Evolutionary conservation across 306 rosid genomes (phyloP), one percentile per base, ranked within the genome.

Genomic region (Inga oerstediana): DNA sequence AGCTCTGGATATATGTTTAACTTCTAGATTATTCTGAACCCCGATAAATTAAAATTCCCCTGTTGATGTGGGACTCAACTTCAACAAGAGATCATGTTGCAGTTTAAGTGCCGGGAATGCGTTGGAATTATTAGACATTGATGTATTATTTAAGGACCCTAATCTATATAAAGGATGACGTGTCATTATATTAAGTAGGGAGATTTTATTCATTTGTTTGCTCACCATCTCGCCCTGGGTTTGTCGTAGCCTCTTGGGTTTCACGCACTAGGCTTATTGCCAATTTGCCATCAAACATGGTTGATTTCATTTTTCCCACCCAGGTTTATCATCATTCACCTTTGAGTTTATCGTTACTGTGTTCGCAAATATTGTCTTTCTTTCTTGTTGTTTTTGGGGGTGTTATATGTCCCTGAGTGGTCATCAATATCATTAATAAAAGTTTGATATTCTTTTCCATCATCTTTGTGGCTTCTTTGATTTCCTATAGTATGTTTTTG

Each of bases 1-100:
- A 83, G 78, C 54, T 78, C 45, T 59, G 79, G 35, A 20, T 10
- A 46, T 45, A 71, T 71, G 75, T 49, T 39, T 13, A 37, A 17
- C 56, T 24, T 41, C 19, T 70, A 37, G 35, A 15, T 76, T 80
- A 37, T 58, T 10, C 66, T 48, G 68, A 48, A 7, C 49, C 34
- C 17, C 39, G 46, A n/a, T 32, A 24, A 20, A 43, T 81, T 71
- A 71, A 72, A 52, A 15, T 34, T 77, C 19, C 59, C 41, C 72
- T 62, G 39, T 30, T 71, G 59, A 81, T 14, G 73, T 73, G 46
- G 30, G 56, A 14, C 64, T 71, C 12, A 6, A 43, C 16, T 61
- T 69, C 65, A 62, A 51, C 46, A 27, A 66, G 61, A 66, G 48
- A 49, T 69, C 45, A 12, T 69, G n/a, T 34, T 46, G 27, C 52